Base-by-base conservation (phyloP, 2,329 filamentous ascomycete species). In the Apiospora rasikravindrae region DNA sequence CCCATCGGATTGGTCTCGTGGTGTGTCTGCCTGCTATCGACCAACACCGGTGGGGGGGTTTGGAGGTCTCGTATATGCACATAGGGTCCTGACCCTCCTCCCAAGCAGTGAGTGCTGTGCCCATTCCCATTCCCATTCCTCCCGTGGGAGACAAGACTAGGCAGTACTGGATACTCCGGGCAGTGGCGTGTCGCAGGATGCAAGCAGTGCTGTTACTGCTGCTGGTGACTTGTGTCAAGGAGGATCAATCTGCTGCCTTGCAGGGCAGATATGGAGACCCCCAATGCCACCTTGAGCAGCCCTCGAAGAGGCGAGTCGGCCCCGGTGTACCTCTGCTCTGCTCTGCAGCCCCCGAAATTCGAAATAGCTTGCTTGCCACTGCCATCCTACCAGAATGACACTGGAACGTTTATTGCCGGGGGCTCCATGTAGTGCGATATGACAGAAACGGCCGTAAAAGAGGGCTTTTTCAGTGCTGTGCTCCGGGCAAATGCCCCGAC, bases 51-150 rank as follows among this genome's bases (percentile, higher is more conserved):
- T 26, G 11, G 14, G 16, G 6, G 16, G 6, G 33, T 33, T 33
- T 37, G 53, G 49, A 29, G 51, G 7, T 24, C 33, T 64, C 57
- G 57, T 64, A 64, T 64, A 10, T 64, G 33, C 57, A 64, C 57
- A 64, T 64, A 64, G 57, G 57, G 57, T n/a, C 57, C 49, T 37
- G 33, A 37, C 5, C n/a, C 11, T 8, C 47, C 47, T 4, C 47
- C 47, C 22, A 51, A 10, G 49, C 40, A 42, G 49, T 24, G 22
- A n/a, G 49, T 33, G 53, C 5, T 61, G 29, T 61, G 29, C n/a
- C n/a, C n/a, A n/a, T n/a, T n/a, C n/a, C n/a, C n/a, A n/a, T n/a
- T n/a, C n/a, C 11, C 29, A 61, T 61, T 61, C 53, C 19, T 22
- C 29, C 22, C 33, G 22, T 14, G 33, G 40, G 33, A 40, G 10